Percentiles rank a stretch among this genome's conserved stretches.
These are phyloP conservation scores for Chrysosporium queenslandicum DNA, from an alignment of 2,329 filamentous ascomycete species.

Conservation along the genomic window DNA sequence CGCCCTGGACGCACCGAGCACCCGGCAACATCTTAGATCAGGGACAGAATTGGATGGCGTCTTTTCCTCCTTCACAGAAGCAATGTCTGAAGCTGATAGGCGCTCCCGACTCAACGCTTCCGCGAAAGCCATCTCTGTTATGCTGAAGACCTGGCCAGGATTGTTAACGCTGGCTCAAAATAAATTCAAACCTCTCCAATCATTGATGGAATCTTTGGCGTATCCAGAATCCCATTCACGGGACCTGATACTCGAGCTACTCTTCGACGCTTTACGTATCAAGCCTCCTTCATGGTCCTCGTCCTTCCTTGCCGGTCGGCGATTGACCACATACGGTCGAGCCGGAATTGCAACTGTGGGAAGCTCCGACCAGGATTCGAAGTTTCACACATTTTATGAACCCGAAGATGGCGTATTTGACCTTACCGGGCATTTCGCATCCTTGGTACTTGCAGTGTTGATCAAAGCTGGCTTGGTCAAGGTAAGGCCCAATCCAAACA, in stretches of 20 bases:
- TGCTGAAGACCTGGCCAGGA: constrained; percentile 89
- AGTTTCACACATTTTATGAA: constrained; percentile 49
- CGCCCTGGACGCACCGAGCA: constrained; percentile 72
- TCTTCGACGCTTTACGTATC: constrained; percentile 77
- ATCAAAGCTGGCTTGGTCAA: constrained; percentile 66
- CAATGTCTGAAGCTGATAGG: constrained; percentile 46
- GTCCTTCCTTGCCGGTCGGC: constrained; percentile 82
- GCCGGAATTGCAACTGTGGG: constrained; percentile 64
- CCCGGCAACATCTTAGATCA: constrained; percentile 70
- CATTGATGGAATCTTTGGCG: constrained; percentile 59
- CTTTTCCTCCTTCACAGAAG: constrained; percentile 89
- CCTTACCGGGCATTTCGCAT: constrained; percentile 88
- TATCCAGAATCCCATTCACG: constrained; percentile 48
- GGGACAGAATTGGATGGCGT: constrained; percentile 82
- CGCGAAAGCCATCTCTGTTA: constrained; percentile 79
- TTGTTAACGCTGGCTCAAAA: constrained; percentile 82
- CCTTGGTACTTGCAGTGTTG: constrained; percentile 73
- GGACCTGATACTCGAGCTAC: constrained; percentile 75
- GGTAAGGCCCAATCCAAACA: constrained; percentile 21
- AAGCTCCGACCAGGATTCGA: constrained; percentile 43
- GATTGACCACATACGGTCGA: constrained; percentile 91
- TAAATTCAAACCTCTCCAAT: constrained; percentile 72
- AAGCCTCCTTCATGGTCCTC: constrained; percentile 92
- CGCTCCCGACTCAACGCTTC: constrained; percentile 69
- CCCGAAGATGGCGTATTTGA: constrained; percentile 56